Conservation (phyloP, 1,284 basidiomycete species). For the Termitomyces sp. region DNA sequence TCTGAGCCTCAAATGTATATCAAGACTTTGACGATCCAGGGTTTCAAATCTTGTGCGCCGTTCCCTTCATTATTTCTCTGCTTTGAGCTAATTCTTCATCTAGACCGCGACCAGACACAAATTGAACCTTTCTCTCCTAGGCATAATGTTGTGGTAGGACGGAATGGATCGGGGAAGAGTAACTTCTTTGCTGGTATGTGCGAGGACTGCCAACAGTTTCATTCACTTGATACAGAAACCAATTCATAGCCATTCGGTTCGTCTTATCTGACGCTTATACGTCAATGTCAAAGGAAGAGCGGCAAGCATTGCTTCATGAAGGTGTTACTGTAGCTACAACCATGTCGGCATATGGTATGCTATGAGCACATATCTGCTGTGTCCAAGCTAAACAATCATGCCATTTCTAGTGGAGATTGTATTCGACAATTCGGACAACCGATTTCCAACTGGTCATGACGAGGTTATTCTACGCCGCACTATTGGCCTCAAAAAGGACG, state of each 20-base stretch:
- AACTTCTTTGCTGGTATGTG: slow-evolving; percentile 87
- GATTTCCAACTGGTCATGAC: slow-evolving; percentile 85
- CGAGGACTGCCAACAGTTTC: not conserved
- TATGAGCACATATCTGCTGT: not conserved
- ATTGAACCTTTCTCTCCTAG: slow-evolving; percentile 79
- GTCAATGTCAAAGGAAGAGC: slow-evolving; percentile 90
- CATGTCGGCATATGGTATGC: slow-evolving; percentile 82
- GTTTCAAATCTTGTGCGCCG: slow-evolving; percentile 89
- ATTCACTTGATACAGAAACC: not conserved
- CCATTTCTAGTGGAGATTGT: slow-evolving; percentile 69
- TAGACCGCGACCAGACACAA: slow-evolving; percentile 78
- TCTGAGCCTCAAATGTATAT: slow-evolving; percentile 59
- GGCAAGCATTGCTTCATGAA: slow-evolving; percentile 89
- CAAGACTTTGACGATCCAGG: slow-evolving; percentile 91
- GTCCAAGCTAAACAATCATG: slow-evolving; percentile 8
- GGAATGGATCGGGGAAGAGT: slow-evolving; percentile 95
- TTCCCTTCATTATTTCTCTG: not conserved
- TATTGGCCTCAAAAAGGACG: slow-evolving; percentile 98
- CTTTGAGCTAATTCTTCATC: not conserved
- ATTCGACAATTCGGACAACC: slow-evolving; percentile 86
- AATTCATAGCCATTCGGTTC: slow-evolving; percentile 80
- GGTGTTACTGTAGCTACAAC: slow-evolving; percentile 87
- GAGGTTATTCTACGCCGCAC: slow-evolving; percentile 87
- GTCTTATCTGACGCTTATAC: slow-evolving; percentile 97
- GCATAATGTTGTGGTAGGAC: slow-evolving; percentile 91